These are phyloP conservation scores for Boletus rufocinnamomeus DNA, from an alignment of 768 basidiomycete genomes.

Conservation along the genomic window DNA sequence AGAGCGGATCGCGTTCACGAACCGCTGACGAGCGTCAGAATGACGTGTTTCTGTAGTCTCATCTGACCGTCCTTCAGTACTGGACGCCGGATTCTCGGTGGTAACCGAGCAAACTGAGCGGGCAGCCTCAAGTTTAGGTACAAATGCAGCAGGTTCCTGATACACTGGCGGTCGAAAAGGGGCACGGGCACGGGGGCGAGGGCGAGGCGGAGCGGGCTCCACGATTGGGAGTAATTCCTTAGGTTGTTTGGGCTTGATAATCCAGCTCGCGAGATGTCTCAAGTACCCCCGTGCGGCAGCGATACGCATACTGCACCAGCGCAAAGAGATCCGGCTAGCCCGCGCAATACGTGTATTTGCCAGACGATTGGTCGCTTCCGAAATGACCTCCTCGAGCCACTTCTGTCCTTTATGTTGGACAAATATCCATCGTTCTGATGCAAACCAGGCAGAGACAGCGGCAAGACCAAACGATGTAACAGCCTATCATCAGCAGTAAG, in stretches of 20 bases:
- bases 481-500: conserved; percentile 25
- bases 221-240: conserved; percentile 27
- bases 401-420: conserved; percentile 49
- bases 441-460: conserved; percentile 56
- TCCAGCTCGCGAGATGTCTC: conserved; percentile 27
- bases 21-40: conserved; percentile 38
- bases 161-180: conserved; percentile 18
- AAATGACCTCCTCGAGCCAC: conserved; percentile 51
- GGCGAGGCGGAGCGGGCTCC: conserved; percentile 23
- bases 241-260: conserved; percentile 26
- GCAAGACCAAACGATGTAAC: conserved; percentile 46
- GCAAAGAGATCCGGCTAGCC: conserved; percentile 25
- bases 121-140: conserved; percentile 25
- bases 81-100: conserved; percentile 31
- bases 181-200: conserved; percentile 13
- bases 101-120: conserved; percentile 29
- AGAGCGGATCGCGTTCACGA: conserved; percentile 45
- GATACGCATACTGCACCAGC: conserved; percentile 28
- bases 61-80: conserved; percentile 30
- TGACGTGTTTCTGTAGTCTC: conserved; percentile 29
- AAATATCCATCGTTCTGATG: conserved; percentile 52
- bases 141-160: conserved; percentile 23
- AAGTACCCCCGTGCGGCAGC: conserved; percentile 23
- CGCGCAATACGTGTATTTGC: conserved; percentile 30
- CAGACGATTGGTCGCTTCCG: conserved; percentile 30